Conservation (phyloP, 2,329 filamentous ascomycete species). For the Xylariaceae sp. region DNA sequence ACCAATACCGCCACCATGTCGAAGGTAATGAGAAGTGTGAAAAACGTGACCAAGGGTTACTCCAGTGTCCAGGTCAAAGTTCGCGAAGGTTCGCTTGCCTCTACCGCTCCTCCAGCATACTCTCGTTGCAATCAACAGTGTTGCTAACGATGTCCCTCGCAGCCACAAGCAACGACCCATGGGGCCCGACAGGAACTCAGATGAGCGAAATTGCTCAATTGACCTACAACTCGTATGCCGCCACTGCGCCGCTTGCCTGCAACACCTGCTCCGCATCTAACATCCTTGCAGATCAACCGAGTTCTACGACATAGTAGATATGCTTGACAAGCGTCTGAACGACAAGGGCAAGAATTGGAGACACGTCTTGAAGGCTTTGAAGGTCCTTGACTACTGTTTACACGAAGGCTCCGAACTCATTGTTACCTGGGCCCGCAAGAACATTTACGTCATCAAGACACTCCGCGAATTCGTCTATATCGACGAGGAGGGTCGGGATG, state of each 20-base stretch:
- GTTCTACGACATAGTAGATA: slow-evolving; percentile 99
- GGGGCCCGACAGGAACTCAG: slow-evolving; percentile 95
- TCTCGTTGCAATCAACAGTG: slow-evolving; percentile 17
- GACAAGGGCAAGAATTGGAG: slow-evolving; percentile 99
- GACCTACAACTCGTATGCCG: slow-evolving; percentile 89
- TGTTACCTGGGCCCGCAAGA: slow-evolving; percentile 97
- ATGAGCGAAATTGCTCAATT: slow-evolving; percentile 98
- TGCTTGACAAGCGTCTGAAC: slow-evolving; percentile 97
- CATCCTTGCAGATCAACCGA: slow-evolving; percentile 70
- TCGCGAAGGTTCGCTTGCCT: slow-evolving; percentile 70
- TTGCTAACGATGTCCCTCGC: slow-evolving; percentile 32
- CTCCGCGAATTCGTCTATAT: slow-evolving; percentile 95
- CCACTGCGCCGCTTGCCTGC: slow-evolving; percentile 3
- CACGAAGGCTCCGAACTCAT: slow-evolving; percentile 96
- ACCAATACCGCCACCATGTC: slow-evolving; percentile 65
- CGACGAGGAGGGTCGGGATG: slow-evolving; percentile 91
- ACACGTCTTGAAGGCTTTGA: slow-evolving; percentile 94
- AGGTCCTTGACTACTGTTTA: slow-evolving; percentile 95
- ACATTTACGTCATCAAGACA: slow-evolving; percentile 98
- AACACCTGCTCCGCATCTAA: slow-evolving; percentile 17
- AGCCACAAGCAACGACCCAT: slow-evolving; percentile 99
- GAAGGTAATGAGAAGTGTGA: slow-evolving; percentile 94
- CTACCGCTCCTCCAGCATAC: not conserved
- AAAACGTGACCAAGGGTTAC: slow-evolving; percentile 99
- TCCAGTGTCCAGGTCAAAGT: slow-evolving; percentile 97